Conservation (phyloP, 176 grass and related monocot species). For the Aegilops longissima region DNA sequence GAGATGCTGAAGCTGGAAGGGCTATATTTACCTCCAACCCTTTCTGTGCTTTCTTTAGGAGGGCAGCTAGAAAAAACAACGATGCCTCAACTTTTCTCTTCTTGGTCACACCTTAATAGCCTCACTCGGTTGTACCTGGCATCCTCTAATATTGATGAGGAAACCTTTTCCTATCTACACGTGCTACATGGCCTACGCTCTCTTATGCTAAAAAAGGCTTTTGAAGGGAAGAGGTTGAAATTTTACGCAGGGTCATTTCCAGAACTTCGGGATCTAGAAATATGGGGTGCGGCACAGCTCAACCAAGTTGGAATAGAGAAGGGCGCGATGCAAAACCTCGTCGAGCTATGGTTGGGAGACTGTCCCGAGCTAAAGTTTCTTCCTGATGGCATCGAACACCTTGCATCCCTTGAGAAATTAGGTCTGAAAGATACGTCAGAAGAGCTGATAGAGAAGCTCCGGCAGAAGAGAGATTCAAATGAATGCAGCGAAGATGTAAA, state of each 20-base stretch:
- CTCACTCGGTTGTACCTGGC: neutral
- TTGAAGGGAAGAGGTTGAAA: neutral
- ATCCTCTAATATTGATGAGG: neutral
- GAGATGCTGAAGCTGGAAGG: neutral
- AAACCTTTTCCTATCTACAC: neutral
- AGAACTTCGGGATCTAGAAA: neutral
- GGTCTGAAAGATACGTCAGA: rapidly evolving
- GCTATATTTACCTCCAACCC: neutral
- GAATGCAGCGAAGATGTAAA: neutral
- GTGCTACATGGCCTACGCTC: neutral
- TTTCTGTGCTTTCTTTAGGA: neutral
- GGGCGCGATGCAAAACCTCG: too few species aligned
- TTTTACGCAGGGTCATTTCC: neutral
- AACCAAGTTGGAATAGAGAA: neutral
- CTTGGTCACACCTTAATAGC: neutral
- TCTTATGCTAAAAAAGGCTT: neutral
- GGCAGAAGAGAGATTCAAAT: neutral
- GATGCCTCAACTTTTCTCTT: neutral
- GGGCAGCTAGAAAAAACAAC: neutral
- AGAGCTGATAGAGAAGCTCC: neutral
- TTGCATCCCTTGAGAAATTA: neutral
- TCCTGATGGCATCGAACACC: neutral
- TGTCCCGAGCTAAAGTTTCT: neutral
- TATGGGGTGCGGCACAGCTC: neutral
- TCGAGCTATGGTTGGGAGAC: rapidly evolving